Evolutionary conservation across 768 basidiomycete genomes (phyloP).

Genomic region (Cantharellus anzutake): DNA sequence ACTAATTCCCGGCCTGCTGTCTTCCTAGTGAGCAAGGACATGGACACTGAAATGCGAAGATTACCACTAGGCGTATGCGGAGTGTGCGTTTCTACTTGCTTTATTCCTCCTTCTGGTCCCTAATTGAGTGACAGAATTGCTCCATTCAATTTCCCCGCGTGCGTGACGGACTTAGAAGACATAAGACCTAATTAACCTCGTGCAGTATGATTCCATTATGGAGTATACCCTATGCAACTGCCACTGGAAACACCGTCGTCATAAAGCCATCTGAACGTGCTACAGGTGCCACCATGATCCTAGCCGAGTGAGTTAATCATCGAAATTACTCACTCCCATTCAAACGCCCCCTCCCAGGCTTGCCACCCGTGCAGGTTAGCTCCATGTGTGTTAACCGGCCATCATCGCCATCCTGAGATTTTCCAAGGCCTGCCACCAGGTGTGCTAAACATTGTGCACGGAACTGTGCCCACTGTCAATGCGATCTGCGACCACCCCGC

Average conservation of each 20-base stretch:
- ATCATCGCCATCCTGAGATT: constrained; percentile 17
- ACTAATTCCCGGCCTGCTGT: background rate
- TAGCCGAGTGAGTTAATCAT: constrained; percentile 62
- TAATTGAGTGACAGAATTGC: constrained; percentile 23
- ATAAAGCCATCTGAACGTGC: constrained; percentile 94
- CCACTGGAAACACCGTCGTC: constrained; percentile 85
- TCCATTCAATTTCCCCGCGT: constrained; percentile 88
- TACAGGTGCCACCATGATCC: constrained; percentile 94
- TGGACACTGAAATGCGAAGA: constrained; percentile 28
- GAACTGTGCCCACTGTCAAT: constrained; percentile 77
- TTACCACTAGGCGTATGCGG: constrained; percentile 25
- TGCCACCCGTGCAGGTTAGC: background rate
- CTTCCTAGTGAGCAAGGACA: constrained; percentile 24
- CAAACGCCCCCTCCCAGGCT: background rate
- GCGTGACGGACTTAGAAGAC: constrained; percentile 15
- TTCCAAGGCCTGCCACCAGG: constrained; percentile 37
- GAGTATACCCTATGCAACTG: constrained; percentile 70
- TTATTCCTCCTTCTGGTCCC: background rate
- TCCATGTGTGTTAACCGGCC: background rate
- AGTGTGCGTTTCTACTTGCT: constrained; percentile 4
- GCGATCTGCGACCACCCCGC: constrained; percentile 80
- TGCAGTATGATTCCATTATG: constrained; percentile 78
- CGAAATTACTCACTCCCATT: constrained; percentile 7
- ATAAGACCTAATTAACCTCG: background rate
- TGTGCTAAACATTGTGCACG: constrained; percentile 85